phyloP scores from a whole-genome alignment of 169 alveolate species.

The Eimeria zaria region DNA sequence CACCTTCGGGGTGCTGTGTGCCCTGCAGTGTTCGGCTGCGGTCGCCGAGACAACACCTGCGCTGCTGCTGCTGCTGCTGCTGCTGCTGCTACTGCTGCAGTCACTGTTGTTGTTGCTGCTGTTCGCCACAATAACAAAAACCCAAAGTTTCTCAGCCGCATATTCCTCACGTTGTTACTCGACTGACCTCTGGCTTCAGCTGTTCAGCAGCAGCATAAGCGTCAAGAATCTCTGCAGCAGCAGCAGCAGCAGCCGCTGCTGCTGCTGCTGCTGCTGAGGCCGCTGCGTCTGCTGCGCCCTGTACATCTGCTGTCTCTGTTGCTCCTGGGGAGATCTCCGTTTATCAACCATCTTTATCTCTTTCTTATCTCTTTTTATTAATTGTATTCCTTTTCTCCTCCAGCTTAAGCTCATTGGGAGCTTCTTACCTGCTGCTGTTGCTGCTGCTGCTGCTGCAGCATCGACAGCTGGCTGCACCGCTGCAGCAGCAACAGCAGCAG shows the following conservation, averaged over 20 bases:
- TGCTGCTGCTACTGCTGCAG: conserved; percentile 28
- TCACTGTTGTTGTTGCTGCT: conserved; percentile 3
- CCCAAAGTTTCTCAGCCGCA: neutral
- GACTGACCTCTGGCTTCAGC: neutral
- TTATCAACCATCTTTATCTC: neutral
- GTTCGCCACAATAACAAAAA: neutral
- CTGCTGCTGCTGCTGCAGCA: conserved; percentile 64
- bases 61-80: neutral
- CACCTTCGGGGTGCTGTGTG: neutral
- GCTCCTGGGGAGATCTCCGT: neutral
- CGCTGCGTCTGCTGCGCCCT: conserved; percentile 56
- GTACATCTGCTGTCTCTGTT: conserved; percentile 43
- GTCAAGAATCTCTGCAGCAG: conserved; percentile 6
- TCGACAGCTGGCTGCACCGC: conserved; percentile 41
- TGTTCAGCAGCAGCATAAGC: conserved; percentile 3
- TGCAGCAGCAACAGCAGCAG: conserved; percentile 13
- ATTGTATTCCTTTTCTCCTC: neutral
- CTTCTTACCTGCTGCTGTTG: neutral
- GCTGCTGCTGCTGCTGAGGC: conserved; percentile 60
- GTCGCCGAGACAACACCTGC: conserved; percentile 1
- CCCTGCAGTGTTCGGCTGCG: neutral
- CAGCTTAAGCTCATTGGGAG: neutral
- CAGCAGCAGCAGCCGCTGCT: neutral
- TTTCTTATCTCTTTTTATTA: neutral
- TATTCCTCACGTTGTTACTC: neutral